phyloP scores from a whole-genome alignment of 176 grass and related monocot species.

The Oryza meridionalis region DNA sequence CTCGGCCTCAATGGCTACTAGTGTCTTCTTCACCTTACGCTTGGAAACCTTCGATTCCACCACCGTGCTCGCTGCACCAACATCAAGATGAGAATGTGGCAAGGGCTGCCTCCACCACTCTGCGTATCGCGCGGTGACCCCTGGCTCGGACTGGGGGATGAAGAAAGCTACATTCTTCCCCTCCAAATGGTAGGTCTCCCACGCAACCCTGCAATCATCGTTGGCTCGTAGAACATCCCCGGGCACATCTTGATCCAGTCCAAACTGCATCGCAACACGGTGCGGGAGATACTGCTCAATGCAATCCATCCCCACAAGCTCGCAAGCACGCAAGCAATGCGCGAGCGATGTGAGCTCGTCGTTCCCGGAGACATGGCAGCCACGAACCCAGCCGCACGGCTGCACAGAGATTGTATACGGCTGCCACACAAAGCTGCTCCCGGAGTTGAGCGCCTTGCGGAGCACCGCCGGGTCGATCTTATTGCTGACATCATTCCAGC shows the following conservation, averaged over 20 bases:
- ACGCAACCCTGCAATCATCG: constrained; percentile 61
- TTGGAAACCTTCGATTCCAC: constrained; percentile 38
- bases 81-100: constrained; percentile 40
- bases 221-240: constrained; percentile 54
- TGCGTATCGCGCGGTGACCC: constrained; percentile 51
- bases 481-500: constrained; percentile 80
- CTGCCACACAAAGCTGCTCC: constrained; percentile 58
- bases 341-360: constrained; percentile 59
- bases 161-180: constrained; percentile 67
- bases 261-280: constrained; percentile 91
- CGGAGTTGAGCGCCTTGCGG: constrained; percentile 37
- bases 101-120: constrained; percentile 79
- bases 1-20: constrained; percentile 49
- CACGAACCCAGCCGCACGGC: constrained; percentile 53
- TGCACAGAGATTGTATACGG: constrained; percentile 51
- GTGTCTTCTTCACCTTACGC: constrained; percentile 52
- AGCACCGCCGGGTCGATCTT: constrained; percentile 51
- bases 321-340: constrained; percentile 64
- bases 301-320: constrained; percentile 78
- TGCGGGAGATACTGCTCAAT: constrained; percentile 91
- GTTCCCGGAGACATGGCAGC: constrained; percentile 50
- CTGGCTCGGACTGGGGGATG: constrained; percentile 67
- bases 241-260: constrained; percentile 91
- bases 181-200: constrained; percentile 74
- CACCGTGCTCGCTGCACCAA: constrained; percentile 6